Base-by-base conservation (phyloP, 2,329 filamentous ascomycete genomes). In the Leptographium wingfieldii region DNA sequence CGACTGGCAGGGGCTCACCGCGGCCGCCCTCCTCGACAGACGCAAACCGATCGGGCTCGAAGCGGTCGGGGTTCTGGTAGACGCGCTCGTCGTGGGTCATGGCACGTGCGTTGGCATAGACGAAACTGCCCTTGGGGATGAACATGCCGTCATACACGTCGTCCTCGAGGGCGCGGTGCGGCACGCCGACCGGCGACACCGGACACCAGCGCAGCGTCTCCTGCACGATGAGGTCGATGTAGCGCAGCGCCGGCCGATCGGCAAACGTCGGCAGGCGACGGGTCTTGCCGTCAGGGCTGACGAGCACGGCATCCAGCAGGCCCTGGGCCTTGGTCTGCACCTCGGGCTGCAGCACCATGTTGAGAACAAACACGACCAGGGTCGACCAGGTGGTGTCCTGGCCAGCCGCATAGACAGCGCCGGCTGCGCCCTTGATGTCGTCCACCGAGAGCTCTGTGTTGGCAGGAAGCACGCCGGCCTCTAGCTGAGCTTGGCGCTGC, bases 201-300 rank as follows among this genome's bases (percentile, higher is more conserved):
- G 76, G 75, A 64, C 74, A 72, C 75, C 76, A 78, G 22, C 77
- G 72, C 27, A 77, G 66, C 3, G 69, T 68, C 65, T 80, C 77
- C 54, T 77, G 75, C 59, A 80, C 66, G 40, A 73, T 68, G 40
- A 70, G 71, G 27, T 70, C 67, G 22, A 79, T 67, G 61, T 76
- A 80, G 0, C 73, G 76, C 25, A 80, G 66, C 10, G 69, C 62
- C 3, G 62, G 62, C 55, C 58, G 61, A 60, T 77, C 76, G 0
- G 71, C 67, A 65, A 72, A 72, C 3, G 64, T 70, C 0, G 75
- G 74, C 33, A 74, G 63, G 6, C 76, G 69, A 10, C 31, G 53
- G 7, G 14, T n/a, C 12, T 7, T 5, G 25, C 25, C 27, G 27
- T 27, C 27, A 14, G 49, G 12, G 29, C 70, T 65, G 2, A 76